Conservation (phyloP, 192 early-diverging fungal species). For the Coemansia aciculifera region DNA sequence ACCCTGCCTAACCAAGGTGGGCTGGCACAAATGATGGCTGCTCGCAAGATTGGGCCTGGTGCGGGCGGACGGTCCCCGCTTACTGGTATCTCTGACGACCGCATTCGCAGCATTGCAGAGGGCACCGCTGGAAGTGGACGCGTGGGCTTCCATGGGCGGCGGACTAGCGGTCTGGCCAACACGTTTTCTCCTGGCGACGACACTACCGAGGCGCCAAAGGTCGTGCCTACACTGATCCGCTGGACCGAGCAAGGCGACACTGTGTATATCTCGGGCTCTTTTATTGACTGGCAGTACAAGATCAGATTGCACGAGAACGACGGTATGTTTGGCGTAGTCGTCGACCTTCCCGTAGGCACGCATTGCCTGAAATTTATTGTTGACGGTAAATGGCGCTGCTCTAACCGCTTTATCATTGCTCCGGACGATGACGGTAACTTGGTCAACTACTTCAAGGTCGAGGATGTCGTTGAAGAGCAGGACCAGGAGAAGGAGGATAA, state of each 20-base stretch:
- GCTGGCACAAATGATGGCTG: slow-evolving; percentile 52
- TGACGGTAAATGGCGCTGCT: slow-evolving; percentile 97
- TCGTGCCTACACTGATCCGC: slow-evolving; percentile 85
- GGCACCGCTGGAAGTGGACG: slow-evolving; percentile 8
- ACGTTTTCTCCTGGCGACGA: slow-evolving; percentile 22
- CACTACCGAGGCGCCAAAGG: slow-evolving; percentile 15
- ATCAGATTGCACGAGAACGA: slow-evolving; percentile 64
- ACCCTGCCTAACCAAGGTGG: slow-evolving; percentile 55
- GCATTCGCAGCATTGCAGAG: slow-evolving; percentile 31
- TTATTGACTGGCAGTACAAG: slow-evolving; percentile 97
- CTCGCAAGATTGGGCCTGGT: slow-evolving; percentile 36
- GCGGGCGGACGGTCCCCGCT: slow-evolving; percentile 43
- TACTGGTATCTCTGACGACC: slow-evolving; percentile 46
- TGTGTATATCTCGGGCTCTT: slow-evolving; percentile 94
- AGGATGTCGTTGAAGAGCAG: slow-evolving; percentile 56
- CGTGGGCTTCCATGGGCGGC: neutral
- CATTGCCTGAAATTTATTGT: slow-evolving; percentile 98
- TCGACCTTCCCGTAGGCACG: slow-evolving; percentile 90
- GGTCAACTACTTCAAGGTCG: slow-evolving; percentile 93
- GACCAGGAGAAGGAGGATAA: slow-evolving; percentile 51
- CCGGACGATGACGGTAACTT: slow-evolving; percentile 93
- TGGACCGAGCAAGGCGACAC: slow-evolving; percentile 73
- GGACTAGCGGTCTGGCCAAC: slow-evolving; percentile 16
- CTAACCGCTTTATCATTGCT: slow-evolving; percentile 83
- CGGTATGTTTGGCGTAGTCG: slow-evolving; percentile 45